Evolutionary conservation across 1,139 yeast species (phyloP), one percentile per base, ranked within the genome.

Genomic region (Ogataea hybrid): DNA sequence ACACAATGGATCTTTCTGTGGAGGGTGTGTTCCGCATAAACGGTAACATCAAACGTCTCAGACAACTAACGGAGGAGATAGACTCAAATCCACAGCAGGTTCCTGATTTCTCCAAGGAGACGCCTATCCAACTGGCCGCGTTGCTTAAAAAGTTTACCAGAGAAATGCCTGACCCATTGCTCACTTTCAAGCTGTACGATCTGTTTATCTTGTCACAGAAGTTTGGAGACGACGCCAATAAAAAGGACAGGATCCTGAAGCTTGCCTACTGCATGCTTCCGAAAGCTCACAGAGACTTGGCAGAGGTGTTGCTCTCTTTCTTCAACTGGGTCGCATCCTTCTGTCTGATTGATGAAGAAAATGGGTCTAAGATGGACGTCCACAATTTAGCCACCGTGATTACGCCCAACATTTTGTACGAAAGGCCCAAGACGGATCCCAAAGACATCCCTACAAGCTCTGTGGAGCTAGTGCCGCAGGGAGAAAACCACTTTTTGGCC

Each of bases 21-120:
- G 98, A 92, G 64, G 98, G 98, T 45, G 85, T 94, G 8, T 94
- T 94, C 71, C 77, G 99, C 57, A 85, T 90, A 59, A 94, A 94
- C 61, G 99, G 99, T 58, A 94, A 94, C 58, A 92, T 94, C 57
- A 81, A 90, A 55, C 76, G 86, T 36, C 70, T 92, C 39, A 79
- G 84, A 52, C 88, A 83, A 52, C 69, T 90, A 46, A 77, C 90
- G 0, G 89, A 81, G 40, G 77, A 72, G 46, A 84, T 90, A 52
- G 94, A 94, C 63, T 70, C 75, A 44, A 73, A 77, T 52, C 96
- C 97, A 2, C 75, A 79, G 29, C 77, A 72, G 47, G 74, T 82
- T 11, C 94, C 95, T 0, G 82, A 84, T 55, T 75, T 92, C 37
- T 73, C 81, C 21, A 75, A 71, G 39, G 97, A 92, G 62, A 82